Percentiles rank a stretch among this genome's conserved stretches.
These are phyloP conservation scores for Xylariaceae sp. DNA, from an alignment of 2,329 filamentous ascomycete genomes.

Conservation along the genomic window DNA sequence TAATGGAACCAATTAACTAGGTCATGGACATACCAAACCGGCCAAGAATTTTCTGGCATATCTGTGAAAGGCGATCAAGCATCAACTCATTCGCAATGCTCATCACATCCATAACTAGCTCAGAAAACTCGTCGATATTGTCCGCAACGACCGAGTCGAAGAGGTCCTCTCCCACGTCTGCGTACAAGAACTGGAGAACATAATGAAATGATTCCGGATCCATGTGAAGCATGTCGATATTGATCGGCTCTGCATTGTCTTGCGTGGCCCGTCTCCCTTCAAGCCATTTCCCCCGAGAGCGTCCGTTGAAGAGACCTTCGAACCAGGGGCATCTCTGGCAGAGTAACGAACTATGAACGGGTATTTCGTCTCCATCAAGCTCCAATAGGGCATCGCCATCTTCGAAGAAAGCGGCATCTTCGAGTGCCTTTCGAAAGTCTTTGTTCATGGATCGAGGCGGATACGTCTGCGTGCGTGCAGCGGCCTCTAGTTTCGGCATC, in stretches of 20 bases:
- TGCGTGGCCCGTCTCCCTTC: conserved; percentile 56
- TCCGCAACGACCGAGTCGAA: conserved; percentile 72
- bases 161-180: conserved; percentile 73
- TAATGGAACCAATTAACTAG: neutral
- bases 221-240: conserved; percentile 81
- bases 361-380: conserved; percentile 67
- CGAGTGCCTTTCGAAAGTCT: conserved; percentile 68
- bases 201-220: conserved; percentile 68
- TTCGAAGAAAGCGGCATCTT: conserved; percentile 67
- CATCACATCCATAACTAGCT: conserved; percentile 88
- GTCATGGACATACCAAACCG: conserved; percentile 49
- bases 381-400: conserved; percentile 78
- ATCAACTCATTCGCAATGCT: conserved; percentile 89
- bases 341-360: conserved; percentile 73
- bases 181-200: conserved; percentile 78
- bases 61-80: conserved; percentile 84
- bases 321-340: conserved; percentile 91
- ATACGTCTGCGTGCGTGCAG: conserved; percentile 69
- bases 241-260: conserved; percentile 49
- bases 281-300: conserved; percentile 81
- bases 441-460: conserved; percentile 60
- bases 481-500: conserved; percentile 68
- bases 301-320: conserved; percentile 81
- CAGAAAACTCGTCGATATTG: conserved; percentile 78
- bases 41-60: conserved; percentile 82